Evolutionary conservation across 257 asterid genomes (phyloP).

Genomic region (Solanum ossicruentum): DNA sequence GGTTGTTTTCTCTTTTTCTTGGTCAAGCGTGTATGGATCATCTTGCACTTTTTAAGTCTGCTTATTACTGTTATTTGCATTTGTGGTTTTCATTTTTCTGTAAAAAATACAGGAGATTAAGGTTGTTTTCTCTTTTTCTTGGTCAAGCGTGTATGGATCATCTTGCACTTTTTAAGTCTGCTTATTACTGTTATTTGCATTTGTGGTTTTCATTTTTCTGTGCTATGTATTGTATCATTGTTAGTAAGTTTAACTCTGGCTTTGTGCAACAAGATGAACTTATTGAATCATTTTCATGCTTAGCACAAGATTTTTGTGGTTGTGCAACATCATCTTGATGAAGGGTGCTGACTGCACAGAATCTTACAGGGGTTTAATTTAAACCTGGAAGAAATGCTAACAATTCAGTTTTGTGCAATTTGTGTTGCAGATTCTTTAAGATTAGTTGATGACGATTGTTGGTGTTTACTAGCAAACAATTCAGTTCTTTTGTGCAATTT

Average conservation of each 20-base stretch:
- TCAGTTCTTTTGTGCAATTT: too few species aligned
- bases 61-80: background rate
- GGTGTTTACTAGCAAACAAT: too few species aligned
- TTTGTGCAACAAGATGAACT: background rate
- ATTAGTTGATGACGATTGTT: too few species aligned
- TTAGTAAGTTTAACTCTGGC: background rate
- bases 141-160: background rate
- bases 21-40: background rate
- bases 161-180: background rate
- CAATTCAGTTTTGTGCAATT: too few species aligned
- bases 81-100: background rate
- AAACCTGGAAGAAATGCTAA: too few species aligned
- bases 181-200: background rate
- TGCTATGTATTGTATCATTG: background rate
- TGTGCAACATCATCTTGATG: background rate
- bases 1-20: background rate
- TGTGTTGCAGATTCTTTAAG: too few species aligned
- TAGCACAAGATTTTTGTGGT: background rate
- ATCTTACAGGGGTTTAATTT: background rate
- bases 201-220: background rate
- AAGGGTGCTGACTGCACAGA: background rate
- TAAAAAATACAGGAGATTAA: background rate
- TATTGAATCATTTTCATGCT: background rate
- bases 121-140: background rate
- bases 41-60: background rate